Percentiles rank a stretch among this genome's conserved stretches.
Conservation (phyloP, 2,329 filamentous ascomycete genomes). For the Trichoderma sp. region DNA sequence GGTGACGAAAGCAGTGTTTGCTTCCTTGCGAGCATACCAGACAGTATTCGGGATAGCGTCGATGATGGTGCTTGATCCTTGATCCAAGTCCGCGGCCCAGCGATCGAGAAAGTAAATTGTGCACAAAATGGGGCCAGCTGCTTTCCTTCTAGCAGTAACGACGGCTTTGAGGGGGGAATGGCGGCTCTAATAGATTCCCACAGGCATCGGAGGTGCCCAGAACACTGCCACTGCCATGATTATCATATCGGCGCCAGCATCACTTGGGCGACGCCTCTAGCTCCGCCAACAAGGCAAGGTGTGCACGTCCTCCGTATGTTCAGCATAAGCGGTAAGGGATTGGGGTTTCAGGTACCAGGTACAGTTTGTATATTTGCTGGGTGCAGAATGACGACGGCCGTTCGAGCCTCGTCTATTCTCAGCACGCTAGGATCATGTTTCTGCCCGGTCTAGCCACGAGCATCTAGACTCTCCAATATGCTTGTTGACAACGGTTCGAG, state of each 20-base stretch:
- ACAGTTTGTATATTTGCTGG: conserved; percentile 16
- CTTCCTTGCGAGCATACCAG: conserved; percentile 2
- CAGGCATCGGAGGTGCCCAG: background rate
- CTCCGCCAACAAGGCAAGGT: conserved; percentile 26
- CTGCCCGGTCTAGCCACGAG: conserved; percentile 11
- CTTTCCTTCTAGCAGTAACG: background rate
- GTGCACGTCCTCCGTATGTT: conserved; percentile 24
- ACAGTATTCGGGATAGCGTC: conserved; percentile 20
- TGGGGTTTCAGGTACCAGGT: conserved; percentile 23
- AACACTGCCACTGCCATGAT: background rate
- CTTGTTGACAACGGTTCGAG: conserved; percentile 5
- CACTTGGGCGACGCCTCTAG: conserved; percentile 10
- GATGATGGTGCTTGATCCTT: conserved; percentile 13
- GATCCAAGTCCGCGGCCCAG: conserved; percentile 2
- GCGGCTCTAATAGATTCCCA: background rate
- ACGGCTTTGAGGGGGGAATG: background rate
- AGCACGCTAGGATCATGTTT: conserved; percentile 9
- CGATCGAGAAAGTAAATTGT: background rate
- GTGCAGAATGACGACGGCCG: conserved; percentile 1
- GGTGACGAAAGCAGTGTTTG: background rate
- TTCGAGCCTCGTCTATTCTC: conserved; percentile 19
- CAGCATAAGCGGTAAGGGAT: conserved; percentile 19
- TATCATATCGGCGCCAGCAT: background rate
- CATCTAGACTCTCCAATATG: conserved; percentile 21
- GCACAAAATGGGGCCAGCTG: background rate